Base-by-base conservation (phyloP, 176 grass and related monocot genomes). In the Pontederia paniculata region DNA sequence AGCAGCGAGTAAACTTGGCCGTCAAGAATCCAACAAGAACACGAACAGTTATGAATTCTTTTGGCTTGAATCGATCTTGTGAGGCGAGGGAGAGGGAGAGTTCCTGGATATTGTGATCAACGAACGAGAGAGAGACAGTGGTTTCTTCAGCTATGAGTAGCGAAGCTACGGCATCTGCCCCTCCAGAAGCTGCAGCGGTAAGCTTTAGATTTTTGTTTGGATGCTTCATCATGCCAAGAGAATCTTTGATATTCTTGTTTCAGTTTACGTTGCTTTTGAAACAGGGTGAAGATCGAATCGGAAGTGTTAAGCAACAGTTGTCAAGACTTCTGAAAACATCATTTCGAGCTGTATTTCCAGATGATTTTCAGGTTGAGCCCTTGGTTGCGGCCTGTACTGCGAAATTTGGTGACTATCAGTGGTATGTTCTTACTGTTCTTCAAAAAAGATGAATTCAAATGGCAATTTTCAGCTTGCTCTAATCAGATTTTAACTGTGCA, bases 381-480 rank as follows among this genome's bases (percentile, higher is more conserved):
- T 60, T 91, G 76, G 83, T 98, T 81, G 87, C 82, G 69, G 72
- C 82, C 67, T 91, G 82, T 19, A 75, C 80, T 41, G 75, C 31
- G 42, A 91, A 80, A 55, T 98, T 91, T 60, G 93, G 83, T 10
- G 94, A 98, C 62, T 98, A 98, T 63, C 94, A 98, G 69, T 98
- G 94, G 94, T 98, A 84, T 60, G 53, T 45, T 22, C 63, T 78
- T 23, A 8, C 28, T 48, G 10, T 25, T 23, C 60, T n/a, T 20
- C 60, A 37, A 21, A 12, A 18, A 7, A 13, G n/a, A 42, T 67
- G 45, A 47, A 12, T 22, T 17, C 28, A 37, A n/a, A n/a, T n/a
- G n/a, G n/a, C 28, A 8, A 58, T 6, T 63, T 20, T 42, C 52
- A 21, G 19, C 12, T 55, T 25, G 31, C n/a, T 48, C 22, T 65